These are phyloP conservation scores for Fusarium gaditjirri DNA, from an alignment of 2,329 filamentous ascomycete genomes.

Conservation along the genomic window DNA sequence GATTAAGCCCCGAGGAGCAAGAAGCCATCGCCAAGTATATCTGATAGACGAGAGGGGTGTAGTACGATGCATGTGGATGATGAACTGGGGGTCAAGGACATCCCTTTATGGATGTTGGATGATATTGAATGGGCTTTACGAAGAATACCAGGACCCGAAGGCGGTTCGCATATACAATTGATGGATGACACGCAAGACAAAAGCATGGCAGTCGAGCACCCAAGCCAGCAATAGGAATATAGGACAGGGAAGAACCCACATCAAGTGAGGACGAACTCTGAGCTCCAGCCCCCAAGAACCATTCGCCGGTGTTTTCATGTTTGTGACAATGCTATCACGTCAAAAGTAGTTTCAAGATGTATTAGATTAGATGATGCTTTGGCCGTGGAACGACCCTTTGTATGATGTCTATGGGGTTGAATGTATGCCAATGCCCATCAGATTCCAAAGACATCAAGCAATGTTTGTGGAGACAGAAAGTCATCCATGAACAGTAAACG, in stretches of 20 bases:
- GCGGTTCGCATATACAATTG: conserved; percentile 15
- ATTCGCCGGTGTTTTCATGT: neutral
- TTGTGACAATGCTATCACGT: neutral
- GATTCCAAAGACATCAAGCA: conserved; percentile 24
- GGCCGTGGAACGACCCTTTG: neutral
- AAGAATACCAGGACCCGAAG: conserved; percentile 32
- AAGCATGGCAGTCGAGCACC: neutral
- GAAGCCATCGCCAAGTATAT: conserved; percentile 64
- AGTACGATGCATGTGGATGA: neutral
- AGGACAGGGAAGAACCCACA: neutral
- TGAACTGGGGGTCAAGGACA: neutral
- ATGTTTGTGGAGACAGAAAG: conserved; percentile 30
- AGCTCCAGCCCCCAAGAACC: neutral
- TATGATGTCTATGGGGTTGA: neutral
- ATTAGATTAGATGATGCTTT: neutral
- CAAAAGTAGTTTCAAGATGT: neutral
- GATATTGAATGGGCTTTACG: conserved; percentile 1
- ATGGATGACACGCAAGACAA: conserved; percentile 4
- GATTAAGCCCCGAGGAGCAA: conserved; percentile 72
- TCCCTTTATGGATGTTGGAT: neutral
- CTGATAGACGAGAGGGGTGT: conserved; percentile 41
- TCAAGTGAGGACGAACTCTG: neutral
- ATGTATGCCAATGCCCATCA: conserved; percentile 4
- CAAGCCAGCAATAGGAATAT: conserved; percentile 8
- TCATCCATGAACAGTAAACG: conserved; percentile 36